Evolutionary conservation across 768 basidiomycete genomes (phyloP), one percentile per base, ranked within the genome.

Genomic region (Clitopilus hobsonii): DNA sequence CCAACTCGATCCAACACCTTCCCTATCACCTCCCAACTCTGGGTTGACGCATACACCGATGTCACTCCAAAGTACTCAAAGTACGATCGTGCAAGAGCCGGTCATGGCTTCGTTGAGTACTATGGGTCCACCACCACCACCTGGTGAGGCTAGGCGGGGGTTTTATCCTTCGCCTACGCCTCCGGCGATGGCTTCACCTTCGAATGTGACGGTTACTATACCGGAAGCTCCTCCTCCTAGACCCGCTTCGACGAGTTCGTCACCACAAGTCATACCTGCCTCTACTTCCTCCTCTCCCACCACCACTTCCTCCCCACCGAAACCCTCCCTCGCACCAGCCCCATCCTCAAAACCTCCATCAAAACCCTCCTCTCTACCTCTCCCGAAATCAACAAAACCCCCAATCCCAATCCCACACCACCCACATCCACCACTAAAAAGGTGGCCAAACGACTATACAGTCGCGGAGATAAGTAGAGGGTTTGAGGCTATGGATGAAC

Each of bases 391-490:
- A 20, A 57, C 30, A 16, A 16, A 16, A 16, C 30, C 30, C 16
- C 30, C 30, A 32, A 32, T 32, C 10, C 49, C 49, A 32, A 32
- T 32, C 25, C 49, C 25, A 16, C 78, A 80, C 53, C 81, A 81
- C 59, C 77, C 83, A 0, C 83, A 84, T 59, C 82, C 84, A 1
- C 83, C 84, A 2, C 71, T 85, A 25, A 88, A 87, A 63, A 81
- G 85, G 13, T 89, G 87, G 87, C 87, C 87, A 29, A 87, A 88
- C 62, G 87, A 88, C 68, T 87, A 85, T 65, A 83, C 82, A 7
- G 86, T 89, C 20, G 77, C 75, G 50, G 86, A 88, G 64, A 73
- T 88, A 54, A 77, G 84, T 1, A 63, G 67, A 1, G 86, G 87
- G 1, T 86, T 89, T 65, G 75, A 72, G 30, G 68, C 78, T 36